Percentiles rank a stretch among this genome's conserved stretches.
phyloP scores from a whole-genome alignment of 164 flowering plant genomes.

The Santalum album region DNA sequence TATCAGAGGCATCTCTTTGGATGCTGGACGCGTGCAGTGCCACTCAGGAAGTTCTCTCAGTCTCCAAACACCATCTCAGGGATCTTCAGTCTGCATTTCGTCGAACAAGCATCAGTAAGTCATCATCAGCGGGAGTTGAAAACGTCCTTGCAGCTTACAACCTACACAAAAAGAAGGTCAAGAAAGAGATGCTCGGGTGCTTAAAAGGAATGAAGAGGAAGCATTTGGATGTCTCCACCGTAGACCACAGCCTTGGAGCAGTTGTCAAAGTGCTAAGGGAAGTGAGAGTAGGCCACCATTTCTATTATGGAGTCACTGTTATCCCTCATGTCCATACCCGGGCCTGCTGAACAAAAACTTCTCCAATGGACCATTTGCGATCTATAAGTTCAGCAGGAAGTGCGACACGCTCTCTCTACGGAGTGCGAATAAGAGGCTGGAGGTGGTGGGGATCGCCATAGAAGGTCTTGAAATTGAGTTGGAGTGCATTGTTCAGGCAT shows the following conservation, averaged over 20 bases:
- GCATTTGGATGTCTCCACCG: constrained; percentile 8
- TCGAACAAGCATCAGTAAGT: constrained; percentile 6
- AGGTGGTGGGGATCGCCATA: constrained; percentile 35
- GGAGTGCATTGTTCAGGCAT: constrained; percentile 38
- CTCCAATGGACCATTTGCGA: constrained; percentile 11
- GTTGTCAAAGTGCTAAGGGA: constrained; percentile 38
- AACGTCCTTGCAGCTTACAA: constrained; percentile 15
- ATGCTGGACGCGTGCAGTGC: constrained; percentile 16
- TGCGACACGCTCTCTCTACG: constrained; percentile 19
- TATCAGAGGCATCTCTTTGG: constrained; percentile 18
- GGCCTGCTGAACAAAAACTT: constrained; percentile 12
- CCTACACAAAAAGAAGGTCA: constrained; percentile 26
- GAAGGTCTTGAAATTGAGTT: constrained; percentile 41
- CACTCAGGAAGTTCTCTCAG: constrained; percentile 8
- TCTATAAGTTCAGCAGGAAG: constrained; percentile 15
- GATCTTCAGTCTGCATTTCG: constrained; percentile 20
- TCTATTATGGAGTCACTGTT: constrained; percentile 35
- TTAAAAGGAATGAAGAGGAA: constrained; percentile 21
- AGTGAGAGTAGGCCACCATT: constrained; percentile 33
- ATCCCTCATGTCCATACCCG: constrained; percentile 34
- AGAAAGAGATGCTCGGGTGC: constrained; percentile 34
- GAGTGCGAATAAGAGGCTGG: constrained; percentile 31
- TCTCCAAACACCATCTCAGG: constrained; percentile 9
- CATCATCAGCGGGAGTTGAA: constrained; percentile 3
- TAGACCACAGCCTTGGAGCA: constrained; percentile 24